A percentile compares a stretch with the other conserved stretches of the same genome.
phyloP scores from a whole-genome alignment of 768 basidiomycete species.

The Amanita subjunquillea region DNA sequence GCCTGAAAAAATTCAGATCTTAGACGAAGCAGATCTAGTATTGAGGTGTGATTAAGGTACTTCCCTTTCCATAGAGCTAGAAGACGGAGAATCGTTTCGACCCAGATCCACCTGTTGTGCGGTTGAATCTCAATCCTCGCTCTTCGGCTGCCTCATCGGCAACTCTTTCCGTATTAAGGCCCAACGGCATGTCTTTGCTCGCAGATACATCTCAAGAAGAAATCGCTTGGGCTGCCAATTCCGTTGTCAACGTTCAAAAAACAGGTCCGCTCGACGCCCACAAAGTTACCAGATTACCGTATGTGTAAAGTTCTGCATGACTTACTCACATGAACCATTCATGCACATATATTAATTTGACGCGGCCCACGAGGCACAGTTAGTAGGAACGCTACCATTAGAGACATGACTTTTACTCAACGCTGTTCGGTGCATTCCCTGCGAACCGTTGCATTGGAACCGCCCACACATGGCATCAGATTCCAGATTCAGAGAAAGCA shows the following conservation, averaged over 20 bases:
- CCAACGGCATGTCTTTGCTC: background rate
- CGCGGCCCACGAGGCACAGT: constrained; percentile 3
- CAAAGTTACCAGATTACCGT: background rate
- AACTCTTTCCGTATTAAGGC: background rate
- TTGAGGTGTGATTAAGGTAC: background rate
- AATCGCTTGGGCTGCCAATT: background rate
- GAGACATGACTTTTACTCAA: constrained; percentile 5
- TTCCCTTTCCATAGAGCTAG: constrained; percentile 3
- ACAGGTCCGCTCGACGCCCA: background rate
- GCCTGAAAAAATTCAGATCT: constrained; percentile 4
- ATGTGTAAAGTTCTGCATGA: background rate
- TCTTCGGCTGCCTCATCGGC: background rate
- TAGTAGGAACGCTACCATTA: constrained; percentile 4
- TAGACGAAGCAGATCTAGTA: background rate
- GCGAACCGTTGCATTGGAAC: background rate
- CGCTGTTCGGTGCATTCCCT: constrained; percentile 1
- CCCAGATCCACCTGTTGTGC: constrained; percentile 1
- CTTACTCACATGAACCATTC: background rate
- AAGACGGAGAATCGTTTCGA: background rate
- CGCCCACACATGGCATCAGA: background rate
- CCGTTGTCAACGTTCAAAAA: background rate
- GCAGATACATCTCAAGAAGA: background rate
- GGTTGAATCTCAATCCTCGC: background rate
- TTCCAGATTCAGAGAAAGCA: background rate
- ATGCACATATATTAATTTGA: constrained; percentile 1